Evolutionary conservation across 306 rosid species (phyloP), one percentile per base, ranked within the genome.

Genomic region (Astragalus glycyphyllos): DNA sequence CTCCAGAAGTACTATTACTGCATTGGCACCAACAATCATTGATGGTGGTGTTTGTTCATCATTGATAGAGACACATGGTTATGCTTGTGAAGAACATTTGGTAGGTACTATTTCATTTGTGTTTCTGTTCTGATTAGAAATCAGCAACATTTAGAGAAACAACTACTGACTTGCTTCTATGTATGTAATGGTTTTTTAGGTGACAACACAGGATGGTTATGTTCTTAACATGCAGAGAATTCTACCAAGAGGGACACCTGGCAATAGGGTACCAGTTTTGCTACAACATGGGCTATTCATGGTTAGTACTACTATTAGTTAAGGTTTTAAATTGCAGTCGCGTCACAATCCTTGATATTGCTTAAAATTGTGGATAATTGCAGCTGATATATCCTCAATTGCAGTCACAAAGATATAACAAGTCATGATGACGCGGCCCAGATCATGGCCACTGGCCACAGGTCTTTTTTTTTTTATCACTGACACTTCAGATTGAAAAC

Each of bases 201-300:
- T 88, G 63, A 80, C 84, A 26, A 88, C 97, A 47, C 32, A 60
- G 54, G 97, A 88, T 77, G 96, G 96, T 20, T 91, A 83, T 53
- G 66, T 88, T 72, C 87, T 88, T n/a, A 85, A 85, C 74, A 45
- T 91, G 80, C 90, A 84, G 58, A 88, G 97, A 82, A 86, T 91
- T 74, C 67, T 75, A 67, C 76, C 86, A 4, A 69, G 80, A 4
- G 83, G 82, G 68, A 48, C 55, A 37, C 13, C 47, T 15, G 69
- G 80, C 47, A 69, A 71, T 15, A 68, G 70, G 71, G 61, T 65
- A 4, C 97, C 95, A 0, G 87, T 88, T 81, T 74, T 90, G 72
- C 77, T 90, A 35, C 97, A 88, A 46, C 97, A 90, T 38, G 92
- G 95, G 11, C 84, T 90, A 37, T 71, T 90, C 76, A 81, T 88